These are phyloP conservation scores for Bipolaris gigantea DNA, from an alignment of 2,329 filamentous ascomycete species.

Conservation along the genomic window DNA sequence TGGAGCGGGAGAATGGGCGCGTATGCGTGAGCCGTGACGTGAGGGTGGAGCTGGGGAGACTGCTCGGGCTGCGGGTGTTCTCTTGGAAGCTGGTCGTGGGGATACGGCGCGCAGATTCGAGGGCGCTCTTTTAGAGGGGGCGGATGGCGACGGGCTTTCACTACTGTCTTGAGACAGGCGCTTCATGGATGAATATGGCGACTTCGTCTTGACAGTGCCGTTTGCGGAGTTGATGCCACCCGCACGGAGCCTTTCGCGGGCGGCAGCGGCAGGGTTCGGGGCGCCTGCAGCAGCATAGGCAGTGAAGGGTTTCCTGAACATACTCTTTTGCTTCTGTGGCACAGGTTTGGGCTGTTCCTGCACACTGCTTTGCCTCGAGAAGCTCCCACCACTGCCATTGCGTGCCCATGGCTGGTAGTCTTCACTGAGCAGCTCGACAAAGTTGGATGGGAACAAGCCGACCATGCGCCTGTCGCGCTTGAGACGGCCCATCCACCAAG, in stretches of 20 bases:
- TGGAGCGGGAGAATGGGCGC: constrained; percentile 35
- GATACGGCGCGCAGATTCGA: constrained; percentile 46
- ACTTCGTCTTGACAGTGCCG: constrained; percentile 46
- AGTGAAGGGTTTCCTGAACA: constrained; percentile 66
- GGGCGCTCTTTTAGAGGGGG: constrained; percentile 23
- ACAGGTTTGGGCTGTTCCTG: constrained; percentile 51
- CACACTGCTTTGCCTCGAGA: constrained; percentile 55
- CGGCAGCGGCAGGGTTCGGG: constrained; percentile 48
- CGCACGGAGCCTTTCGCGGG: constrained; percentile 39
- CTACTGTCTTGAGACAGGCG: constrained; percentile 44
- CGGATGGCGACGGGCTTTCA: constrained; percentile 34
- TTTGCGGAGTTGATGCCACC: constrained; percentile 35
- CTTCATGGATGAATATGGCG: constrained; percentile 57
- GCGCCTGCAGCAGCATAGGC: constrained; percentile 56
- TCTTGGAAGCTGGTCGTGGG: constrained; percentile 42
- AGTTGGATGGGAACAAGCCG: constrained; percentile 95
- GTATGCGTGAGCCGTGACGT: constrained; percentile 29
- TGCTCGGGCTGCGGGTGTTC: constrained; percentile 39
- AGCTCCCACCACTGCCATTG: constrained; percentile 52
- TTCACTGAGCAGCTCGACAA: constrained; percentile 85
- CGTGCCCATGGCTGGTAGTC: constrained; percentile 76
- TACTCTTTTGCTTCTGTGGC: constrained; percentile 55
- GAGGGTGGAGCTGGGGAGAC: constrained; percentile 45
- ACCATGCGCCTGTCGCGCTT: constrained; percentile 87
- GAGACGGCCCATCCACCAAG: constrained; percentile 96